phyloP scores from a whole-genome alignment of 805 yeast species.

The Zygoascus flipseniorum region DNA sequence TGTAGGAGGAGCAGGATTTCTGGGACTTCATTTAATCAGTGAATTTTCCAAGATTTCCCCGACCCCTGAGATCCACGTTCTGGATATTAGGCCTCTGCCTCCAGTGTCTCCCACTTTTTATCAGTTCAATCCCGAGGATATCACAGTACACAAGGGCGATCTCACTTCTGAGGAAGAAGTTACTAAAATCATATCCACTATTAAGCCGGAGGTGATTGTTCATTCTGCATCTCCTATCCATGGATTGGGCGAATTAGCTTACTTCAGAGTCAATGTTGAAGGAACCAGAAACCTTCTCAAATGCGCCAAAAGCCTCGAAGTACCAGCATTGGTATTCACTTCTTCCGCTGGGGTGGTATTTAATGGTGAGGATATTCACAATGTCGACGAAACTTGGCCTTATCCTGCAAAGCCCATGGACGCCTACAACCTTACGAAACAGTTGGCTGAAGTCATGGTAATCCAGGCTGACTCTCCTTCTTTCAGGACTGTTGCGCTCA shows the following conservation, averaged over 20 bases:
- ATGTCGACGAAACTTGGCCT: conserved; percentile 93
- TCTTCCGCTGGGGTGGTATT: conserved; percentile 97
- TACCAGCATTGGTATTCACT: conserved; percentile 72
- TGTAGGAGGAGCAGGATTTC: conserved; percentile 94
- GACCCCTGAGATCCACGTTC: conserved; percentile 68
- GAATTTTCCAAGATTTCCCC: conserved; percentile 64
- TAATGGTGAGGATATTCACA: conserved; percentile 85
- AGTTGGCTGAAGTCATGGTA: conserved; percentile 78
- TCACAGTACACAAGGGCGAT: conserved; percentile 71
- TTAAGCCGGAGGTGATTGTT: conserved; percentile 68
- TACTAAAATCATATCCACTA: conserved; percentile 45
- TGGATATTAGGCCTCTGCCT: conserved; percentile 87
- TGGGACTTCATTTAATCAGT: conserved; percentile 85
- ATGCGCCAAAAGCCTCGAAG: conserved; percentile 42
- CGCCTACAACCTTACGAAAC: conserved; percentile 92
- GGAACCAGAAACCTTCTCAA: conserved; percentile 75
- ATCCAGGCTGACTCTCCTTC: conserved; percentile 58
- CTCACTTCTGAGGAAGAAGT: conserved; percentile 69
- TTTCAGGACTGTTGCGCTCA: conserved; percentile 71
- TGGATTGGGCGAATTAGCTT: conserved; percentile 72
- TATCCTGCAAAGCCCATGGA: conserved; percentile 91
- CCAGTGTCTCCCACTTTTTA: conserved; percentile 53
- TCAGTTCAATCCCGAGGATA: conserved; percentile 53
- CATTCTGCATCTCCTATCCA: conserved; percentile 97
- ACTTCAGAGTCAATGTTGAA: conserved; percentile 80